A percentile compares a stretch with the other conserved stretches of the same genome.
Conservation (phyloP, 2,329 filamentous ascomycete species). For the Alternaria brassicicola region DNA sequence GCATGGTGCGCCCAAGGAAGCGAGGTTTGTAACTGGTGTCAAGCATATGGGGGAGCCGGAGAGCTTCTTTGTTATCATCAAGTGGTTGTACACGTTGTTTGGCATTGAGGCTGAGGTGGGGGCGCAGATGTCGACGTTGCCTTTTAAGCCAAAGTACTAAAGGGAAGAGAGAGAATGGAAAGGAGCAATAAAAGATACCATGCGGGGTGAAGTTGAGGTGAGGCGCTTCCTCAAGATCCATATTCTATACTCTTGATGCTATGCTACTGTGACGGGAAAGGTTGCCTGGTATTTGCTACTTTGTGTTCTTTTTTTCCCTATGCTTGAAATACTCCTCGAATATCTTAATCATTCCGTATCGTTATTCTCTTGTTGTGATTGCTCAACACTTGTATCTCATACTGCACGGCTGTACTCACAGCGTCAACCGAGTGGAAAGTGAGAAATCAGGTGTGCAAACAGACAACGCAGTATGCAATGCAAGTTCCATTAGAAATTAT, state of each 20-base stretch:
- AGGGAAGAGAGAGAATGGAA: background rate
- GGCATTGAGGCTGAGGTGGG: constrained; percentile 51
- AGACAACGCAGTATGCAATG: background rate
- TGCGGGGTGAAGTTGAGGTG: background rate
- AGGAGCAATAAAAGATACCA: background rate
- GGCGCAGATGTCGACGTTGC: constrained; percentile 55
- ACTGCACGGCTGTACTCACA: no score
- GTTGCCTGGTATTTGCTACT: background rate
- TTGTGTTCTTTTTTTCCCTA: background rate
- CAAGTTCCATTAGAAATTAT: constrained; percentile 4
- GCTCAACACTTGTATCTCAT: background rate
- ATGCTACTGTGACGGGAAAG: background rate
- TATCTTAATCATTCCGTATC: background rate
- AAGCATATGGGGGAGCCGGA: constrained; percentile 61
- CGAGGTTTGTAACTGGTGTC: constrained; percentile 50
- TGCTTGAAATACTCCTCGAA: background rate
- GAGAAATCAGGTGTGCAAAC: background rate
- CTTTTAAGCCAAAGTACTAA: constrained; percentile 55
- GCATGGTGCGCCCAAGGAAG: constrained; percentile 61
- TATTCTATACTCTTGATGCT: background rate
- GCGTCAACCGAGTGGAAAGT: no score
- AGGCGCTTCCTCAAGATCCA: background rate
- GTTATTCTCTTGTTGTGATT: background rate
- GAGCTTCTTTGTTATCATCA: constrained; percentile 56
- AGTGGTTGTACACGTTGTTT: constrained; percentile 58